A percentile compares a stretch with the other conserved stretches of the same genome.
Conservation (phyloP, 2,329 filamentous ascomycete genomes). For the Beauveria varroae region DNA sequence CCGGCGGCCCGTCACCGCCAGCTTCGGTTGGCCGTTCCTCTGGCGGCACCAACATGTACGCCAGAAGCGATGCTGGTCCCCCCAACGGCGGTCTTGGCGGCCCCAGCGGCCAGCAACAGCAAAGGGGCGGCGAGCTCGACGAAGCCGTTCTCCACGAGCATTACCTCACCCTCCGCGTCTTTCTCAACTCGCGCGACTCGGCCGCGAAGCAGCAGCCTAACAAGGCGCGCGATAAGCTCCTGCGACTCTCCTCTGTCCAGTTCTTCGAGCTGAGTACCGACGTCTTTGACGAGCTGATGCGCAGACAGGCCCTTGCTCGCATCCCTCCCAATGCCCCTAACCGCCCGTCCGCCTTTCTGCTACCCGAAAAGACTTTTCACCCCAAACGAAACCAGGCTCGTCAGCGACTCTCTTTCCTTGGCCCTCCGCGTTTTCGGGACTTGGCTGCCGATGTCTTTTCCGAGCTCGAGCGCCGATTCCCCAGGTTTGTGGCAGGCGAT, state of each 20-base stretch:
- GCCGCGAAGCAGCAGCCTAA: constrained; percentile 69
- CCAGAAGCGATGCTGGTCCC: constrained; percentile 58
- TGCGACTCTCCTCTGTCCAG: constrained; percentile 82
- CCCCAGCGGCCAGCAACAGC: constrained; percentile 13
- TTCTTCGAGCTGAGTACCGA: constrained; percentile 97
- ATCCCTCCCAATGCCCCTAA: constrained; percentile 45
- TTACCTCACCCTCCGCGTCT: constrained; percentile 71
- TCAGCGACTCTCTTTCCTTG: constrained; percentile 86
- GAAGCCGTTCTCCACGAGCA: constrained; percentile 66
- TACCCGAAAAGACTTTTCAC: constrained; percentile 85
- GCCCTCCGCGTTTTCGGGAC: constrained; percentile 79
- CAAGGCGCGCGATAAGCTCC: constrained; percentile 87
- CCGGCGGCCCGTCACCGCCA: constrained; percentile 70
- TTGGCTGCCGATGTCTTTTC: constrained; percentile 94
- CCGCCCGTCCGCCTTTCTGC: constrained; percentile 61
- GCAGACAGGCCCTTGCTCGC: constrained; percentile 65
- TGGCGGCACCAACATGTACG: constrained; percentile 65
- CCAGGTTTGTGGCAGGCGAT: constrained; percentile 65
- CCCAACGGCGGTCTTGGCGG: constrained; percentile 27
- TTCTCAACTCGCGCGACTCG: constrained; percentile 70
- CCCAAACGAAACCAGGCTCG: constrained; percentile 97
- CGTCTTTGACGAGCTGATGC: constrained; percentile 89
- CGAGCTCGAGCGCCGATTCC: constrained; percentile 85
- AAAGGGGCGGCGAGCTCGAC: constrained; percentile 46
- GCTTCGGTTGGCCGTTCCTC: constrained; percentile 83